Evolutionary conservation across 164 flowering plant species (phyloP).

Genomic region (Berberis vulgaris): DNA sequence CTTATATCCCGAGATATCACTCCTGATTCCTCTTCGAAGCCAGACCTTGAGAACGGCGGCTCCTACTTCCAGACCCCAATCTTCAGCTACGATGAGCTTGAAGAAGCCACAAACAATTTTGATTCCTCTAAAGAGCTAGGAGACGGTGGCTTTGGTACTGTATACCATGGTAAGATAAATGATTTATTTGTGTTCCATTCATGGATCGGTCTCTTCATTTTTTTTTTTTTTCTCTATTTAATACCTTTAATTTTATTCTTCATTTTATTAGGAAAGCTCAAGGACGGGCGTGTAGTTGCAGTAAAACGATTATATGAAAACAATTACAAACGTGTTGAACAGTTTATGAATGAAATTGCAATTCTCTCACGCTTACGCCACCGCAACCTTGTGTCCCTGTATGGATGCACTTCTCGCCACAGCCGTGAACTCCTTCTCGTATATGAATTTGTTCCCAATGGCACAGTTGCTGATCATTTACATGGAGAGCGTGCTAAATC

Average conservation of each 20-base stretch:
- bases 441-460: slow-evolving; percentile 60
- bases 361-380: slow-evolving; percentile 53
- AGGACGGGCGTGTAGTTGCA: slow-evolving; percentile 62
- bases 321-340: slow-evolving; percentile 51
- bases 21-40: slow-evolving; percentile 13
- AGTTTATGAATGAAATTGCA: slow-evolving; percentile 57
- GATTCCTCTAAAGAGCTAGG: slow-evolving; percentile 42
- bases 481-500: slow-evolving; percentile 38
- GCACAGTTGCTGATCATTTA: slow-evolving; percentile 70
- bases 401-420: slow-evolving; percentile 69
- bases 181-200: not conserved
- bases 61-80: slow-evolving; percentile 27
- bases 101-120: slow-evolving; percentile 16
- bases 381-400: slow-evolving; percentile 53
- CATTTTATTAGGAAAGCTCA: slow-evolving; percentile 45
- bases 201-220: not conserved
- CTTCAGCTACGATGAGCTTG: slow-evolving; percentile 39
- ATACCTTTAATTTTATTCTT: too few species aligned
- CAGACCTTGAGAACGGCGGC: slow-evolving; percentile 27
- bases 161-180: slow-evolving; percentile 40
- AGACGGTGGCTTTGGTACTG: slow-evolving; percentile 81
- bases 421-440: slow-evolving; percentile 71
- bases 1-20: slow-evolving; percentile 16
- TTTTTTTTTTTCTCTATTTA: too few species aligned
- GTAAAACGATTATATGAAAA: slow-evolving; percentile 58